Evolutionary conservation across 805 yeast species (phyloP).

Genomic region (Tetrapisispora pingtungensis): DNA sequence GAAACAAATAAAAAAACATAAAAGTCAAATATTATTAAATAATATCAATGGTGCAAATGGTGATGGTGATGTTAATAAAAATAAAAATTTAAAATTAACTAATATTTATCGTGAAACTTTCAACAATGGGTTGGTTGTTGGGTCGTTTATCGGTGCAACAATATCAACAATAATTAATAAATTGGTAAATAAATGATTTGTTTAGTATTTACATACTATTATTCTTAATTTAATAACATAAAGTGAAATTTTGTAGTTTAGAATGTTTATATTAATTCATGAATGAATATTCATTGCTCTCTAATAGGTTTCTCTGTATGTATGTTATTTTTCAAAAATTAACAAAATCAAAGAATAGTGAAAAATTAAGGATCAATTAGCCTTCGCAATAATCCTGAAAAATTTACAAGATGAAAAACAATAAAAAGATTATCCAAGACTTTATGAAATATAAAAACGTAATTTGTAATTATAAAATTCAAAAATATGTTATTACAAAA

Average conservation of each 20-base stretch:
- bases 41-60: too few species aligned
- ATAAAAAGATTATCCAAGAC: too few species aligned
- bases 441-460: too few species aligned
- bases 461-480: too few species aligned
- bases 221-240: too few species aligned
- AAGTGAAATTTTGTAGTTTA: too few species aligned
- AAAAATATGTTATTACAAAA: too few species aligned
- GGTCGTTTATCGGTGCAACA: slow-evolving; percentile 25
- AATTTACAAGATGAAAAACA: too few species aligned
- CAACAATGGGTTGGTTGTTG: slow-evolving; percentile 21
- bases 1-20: background rate
- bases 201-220: too few species aligned
- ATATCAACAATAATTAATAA: slow-evolving; percentile 15
- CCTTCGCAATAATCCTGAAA: too few species aligned
- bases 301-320: too few species aligned
- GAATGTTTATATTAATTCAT: background rate
- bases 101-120: slow-evolving; percentile 7
- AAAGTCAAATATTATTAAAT: background rate
- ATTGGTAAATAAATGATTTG: background rate
- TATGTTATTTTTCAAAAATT: background rate
- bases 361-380: background rate
- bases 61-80: background rate
- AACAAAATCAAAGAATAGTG: background rate
- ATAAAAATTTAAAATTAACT: background rate
- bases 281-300: background rate